Evolutionary conservation across 225 moss, liverwort and hornwort species (phyloP).

Genomic region (Climacium dendroides): DNA sequence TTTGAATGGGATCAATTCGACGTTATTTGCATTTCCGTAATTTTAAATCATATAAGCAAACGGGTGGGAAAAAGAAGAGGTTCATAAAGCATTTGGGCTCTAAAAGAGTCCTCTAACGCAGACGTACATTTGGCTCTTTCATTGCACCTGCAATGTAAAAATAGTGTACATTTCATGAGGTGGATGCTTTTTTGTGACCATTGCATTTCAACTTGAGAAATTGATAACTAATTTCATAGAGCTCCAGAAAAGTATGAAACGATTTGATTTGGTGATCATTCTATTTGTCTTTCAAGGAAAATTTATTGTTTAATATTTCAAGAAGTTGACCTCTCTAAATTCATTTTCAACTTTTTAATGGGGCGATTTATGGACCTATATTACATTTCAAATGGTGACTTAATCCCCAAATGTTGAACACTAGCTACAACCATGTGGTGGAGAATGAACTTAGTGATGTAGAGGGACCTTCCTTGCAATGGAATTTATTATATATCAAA

Average conservation of each 20-base stretch:
- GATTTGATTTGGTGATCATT: neutral
- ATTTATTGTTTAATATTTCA: neutral
- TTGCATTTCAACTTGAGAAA: neutral
- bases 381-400: neutral
- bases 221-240: neutral
- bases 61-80: no score
- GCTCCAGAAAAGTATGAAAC: neutral
- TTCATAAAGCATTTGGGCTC: fast-evolving
- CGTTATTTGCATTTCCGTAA: no score
- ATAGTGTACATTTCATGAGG: no score
- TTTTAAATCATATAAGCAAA: no score
- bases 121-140: neutral
- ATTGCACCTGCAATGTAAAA: no score
- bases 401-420: neutral
- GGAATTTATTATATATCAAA: neutral
- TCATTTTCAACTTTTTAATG: neutral
- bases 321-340: neutral
- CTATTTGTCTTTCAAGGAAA: neutral
- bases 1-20: no score
- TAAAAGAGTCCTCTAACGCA: no score
- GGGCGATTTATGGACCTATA: neutral
- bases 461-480: neutral
- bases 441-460: neutral
- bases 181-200: no score
- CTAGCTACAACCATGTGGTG: neutral